A percentile compares a stretch with the other conserved stretches of the same genome.
phyloP scores from a whole-genome alignment of 2,329 filamentous ascomycete species.

The Pseudogymnoascus sp. region DNA sequence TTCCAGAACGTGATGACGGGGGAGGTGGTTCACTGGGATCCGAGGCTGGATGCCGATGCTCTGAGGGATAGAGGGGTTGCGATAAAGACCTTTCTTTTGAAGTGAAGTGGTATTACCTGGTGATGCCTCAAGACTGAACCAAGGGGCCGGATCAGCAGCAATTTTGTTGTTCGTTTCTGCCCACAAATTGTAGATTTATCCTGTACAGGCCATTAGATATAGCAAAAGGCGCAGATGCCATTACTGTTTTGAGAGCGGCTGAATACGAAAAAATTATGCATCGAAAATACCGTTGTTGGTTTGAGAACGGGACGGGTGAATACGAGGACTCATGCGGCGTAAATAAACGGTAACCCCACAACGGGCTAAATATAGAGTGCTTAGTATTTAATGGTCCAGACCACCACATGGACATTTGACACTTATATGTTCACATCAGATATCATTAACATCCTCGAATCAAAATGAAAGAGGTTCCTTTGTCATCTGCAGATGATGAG shows the following conservation, averaged over 20 bases:
- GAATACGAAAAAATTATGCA: not conserved
- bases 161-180: not conserved
- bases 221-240: not conserved
- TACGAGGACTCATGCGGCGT: not conserved
- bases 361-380: not conserved
- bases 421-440: not conserved
- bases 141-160: not conserved
- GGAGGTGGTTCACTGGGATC: not conserved
- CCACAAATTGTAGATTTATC: not conserved
- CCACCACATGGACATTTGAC: not conserved
- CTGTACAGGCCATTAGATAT: not conserved
- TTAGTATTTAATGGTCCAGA: not conserved
- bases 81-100: not conserved
- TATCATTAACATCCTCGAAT: not conserved
- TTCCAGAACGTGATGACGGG: not conserved
- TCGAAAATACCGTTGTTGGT: not conserved
- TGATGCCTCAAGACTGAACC: too few relatives aligned
- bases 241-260: not conserved
- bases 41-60: not conserved
- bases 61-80: not conserved
- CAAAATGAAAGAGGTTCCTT: not conserved
- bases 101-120: not conserved
- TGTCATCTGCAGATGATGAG: not conserved
- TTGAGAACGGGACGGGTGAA: not conserved
- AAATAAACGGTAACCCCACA: not conserved